Evolutionary conservation across 1,284 basidiomycete genomes (phyloP).

Genomic region (Coniophora puteana): DNA sequence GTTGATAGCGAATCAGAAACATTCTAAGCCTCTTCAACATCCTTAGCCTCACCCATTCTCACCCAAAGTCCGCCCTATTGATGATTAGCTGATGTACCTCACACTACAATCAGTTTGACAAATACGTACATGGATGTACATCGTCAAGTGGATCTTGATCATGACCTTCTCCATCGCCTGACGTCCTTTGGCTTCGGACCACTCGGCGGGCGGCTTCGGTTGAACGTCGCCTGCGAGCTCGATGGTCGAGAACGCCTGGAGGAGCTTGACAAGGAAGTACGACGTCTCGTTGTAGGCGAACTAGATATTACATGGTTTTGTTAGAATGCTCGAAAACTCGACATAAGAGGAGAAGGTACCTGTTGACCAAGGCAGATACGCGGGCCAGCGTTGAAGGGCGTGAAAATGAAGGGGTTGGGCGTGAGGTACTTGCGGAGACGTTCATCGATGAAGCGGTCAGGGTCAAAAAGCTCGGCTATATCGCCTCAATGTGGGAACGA

Average conservation of each 20-base stretch:
- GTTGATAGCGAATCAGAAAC: too few species aligned
- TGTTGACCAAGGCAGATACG: slow-evolving; percentile 48
- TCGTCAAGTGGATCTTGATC: slow-evolving; percentile 41
- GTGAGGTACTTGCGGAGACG: slow-evolving; percentile 25
- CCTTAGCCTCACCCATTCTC: slow-evolving; percentile 17
- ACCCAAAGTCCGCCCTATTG: slow-evolving; percentile 23
- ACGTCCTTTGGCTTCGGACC: slow-evolving; percentile 19
- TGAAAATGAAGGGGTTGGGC: slow-evolving; percentile 39
- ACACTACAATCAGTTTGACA: background rate
- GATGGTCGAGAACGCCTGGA: slow-evolving; percentile 33
- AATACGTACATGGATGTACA: slow-evolving; percentile 36
- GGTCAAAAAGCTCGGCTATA: slow-evolving; percentile 42
- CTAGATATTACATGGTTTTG: slow-evolving; percentile 10
- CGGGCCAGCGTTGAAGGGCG: slow-evolving; percentile 47
- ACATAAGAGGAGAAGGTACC: too few species aligned
- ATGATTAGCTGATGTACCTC: background rate
- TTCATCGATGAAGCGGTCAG: slow-evolving; percentile 46
- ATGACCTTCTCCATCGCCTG: slow-evolving; percentile 25
- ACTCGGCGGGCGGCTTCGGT: slow-evolving; percentile 22
- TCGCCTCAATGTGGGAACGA: too few species aligned
- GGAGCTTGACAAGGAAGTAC: slow-evolving; percentile 34
- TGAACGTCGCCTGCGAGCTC: slow-evolving; percentile 28
- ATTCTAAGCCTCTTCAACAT: background rate
- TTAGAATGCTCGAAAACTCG: background rate
- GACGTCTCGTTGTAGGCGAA: slow-evolving; percentile 39